Percentiles rank a stretch among this genome's conserved stretches.
These are phyloP conservation scores for Globisporangium lucens DNA, from an alignment of 352 stramenopile species.

Conservation along the genomic window DNA sequence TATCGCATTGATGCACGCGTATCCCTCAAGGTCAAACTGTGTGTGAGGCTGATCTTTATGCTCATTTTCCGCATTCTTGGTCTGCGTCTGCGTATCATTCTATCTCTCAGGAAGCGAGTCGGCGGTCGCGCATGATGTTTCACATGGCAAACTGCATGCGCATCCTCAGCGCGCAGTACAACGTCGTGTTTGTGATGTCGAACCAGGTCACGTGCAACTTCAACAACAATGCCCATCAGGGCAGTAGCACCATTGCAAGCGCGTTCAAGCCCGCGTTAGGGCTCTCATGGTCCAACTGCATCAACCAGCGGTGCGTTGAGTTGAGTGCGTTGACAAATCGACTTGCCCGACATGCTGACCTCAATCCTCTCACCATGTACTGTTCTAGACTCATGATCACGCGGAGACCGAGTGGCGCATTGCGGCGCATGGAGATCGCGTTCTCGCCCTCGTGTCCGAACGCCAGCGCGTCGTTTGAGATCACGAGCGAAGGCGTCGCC, in stretches of 20 bases:
- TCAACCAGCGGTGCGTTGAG: constrained; percentile 68
- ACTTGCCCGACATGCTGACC: neutral
- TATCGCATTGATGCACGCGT: neutral
- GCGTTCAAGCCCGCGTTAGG: constrained; percentile 59
- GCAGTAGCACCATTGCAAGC: constrained; percentile 16
- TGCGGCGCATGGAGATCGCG: constrained; percentile 38
- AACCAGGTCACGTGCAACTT: constrained; percentile 84
- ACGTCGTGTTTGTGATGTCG: constrained; percentile 68
- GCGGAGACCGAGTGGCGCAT: constrained; percentile 23
- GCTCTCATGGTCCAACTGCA: constrained; percentile 80
- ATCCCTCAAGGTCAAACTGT: neutral
- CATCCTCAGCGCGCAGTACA: constrained; percentile 76
- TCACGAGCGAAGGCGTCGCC: constrained; percentile 51
- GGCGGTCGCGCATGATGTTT: constrained; percentile 77
- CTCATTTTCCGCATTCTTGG: neutral
- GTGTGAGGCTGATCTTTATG: neutral
- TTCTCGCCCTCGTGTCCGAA: constrained; percentile 57
- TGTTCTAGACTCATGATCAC: constrained; percentile 53
- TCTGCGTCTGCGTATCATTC: neutral
- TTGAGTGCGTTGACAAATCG: neutral
- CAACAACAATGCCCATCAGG: constrained; percentile 17
- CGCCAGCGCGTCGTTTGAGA: constrained; percentile 42
- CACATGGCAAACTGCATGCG: constrained; percentile 82
- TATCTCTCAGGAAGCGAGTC: constrained; percentile 47
- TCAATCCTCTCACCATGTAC: neutral